Evolutionary conservation across 164 flowering plant genomes (phyloP), one percentile per base, ranked within the genome.

Genomic region (Stephania cephalantha): DNA sequence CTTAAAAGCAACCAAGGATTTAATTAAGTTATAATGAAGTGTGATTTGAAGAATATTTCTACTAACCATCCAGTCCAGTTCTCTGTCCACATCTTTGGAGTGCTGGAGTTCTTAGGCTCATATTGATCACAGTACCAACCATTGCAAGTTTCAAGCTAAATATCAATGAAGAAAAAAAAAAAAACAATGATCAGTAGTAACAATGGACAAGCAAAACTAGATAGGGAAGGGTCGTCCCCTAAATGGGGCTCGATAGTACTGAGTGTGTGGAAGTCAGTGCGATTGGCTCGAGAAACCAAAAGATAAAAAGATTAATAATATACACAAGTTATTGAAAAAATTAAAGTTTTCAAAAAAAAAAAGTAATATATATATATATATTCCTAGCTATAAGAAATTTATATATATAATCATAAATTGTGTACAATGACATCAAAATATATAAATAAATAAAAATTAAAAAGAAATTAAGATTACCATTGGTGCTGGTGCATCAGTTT

Each of bases 71-170:
- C 64, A 58, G 64, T 58, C 64, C 64, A 58, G 64, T 58, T 58
- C 64, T 58, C 64, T 15, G 64, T 58, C 64, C 64, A 58, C 64
- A 58, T 58, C 64, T 58, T 58, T 15, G 64, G 64, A n/a, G 20
- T 18, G 64, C 20, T 12, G 15, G n/a, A 4, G 18, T 18, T 58
- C n/a, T 12, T 15, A 9, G 64, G 64, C 18, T 58, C 64, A 58
- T 15, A 58, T 15, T 58, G n/a, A 18, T 31, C 71, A 46, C 52
- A 44, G 17, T 35, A 72, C 74, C 67, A 72, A 7, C 74, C 74
- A 31, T 31, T 58, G 64, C 64, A 58, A 58, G 64, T 58, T 18
- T 58, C 18, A 4, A 58, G 17, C 64, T 58, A 18, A 58, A 18
- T 6, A 58, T 15, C 15, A 58, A 58, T 58, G 64, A 58, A 58